Base-by-base conservation (phyloP, 805 yeast genomes). In the Wickerhamomyces pijperi region DNA sequence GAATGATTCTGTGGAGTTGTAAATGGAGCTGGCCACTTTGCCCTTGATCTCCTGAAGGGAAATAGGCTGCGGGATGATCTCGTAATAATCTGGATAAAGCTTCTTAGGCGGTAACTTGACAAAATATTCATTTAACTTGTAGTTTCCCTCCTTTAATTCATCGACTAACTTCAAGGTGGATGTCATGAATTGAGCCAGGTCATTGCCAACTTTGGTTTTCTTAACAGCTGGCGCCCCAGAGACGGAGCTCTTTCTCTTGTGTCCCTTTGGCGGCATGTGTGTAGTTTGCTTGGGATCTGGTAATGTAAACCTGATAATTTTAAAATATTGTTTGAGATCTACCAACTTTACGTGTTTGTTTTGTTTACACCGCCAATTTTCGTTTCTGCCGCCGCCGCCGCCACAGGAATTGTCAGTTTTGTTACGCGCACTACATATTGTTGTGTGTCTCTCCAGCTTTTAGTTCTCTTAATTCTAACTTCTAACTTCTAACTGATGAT, bases 71-170 rank as follows among this genome's bases (percentile, higher is more conserved):
- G 64, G 60, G 39, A 83, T 77, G 35, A 84, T 76, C 39, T 76
- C 63, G 54, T 79, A 84, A 56, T 86, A 87, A 54, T 85, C 94
- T 0, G 95, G 87, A 52, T 82, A 85, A 35, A 73, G 59, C 53
- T 79, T 77, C 47, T 77, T 74, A 19, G 82, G 70, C 7, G 95
- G 96, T 31, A 86, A 65, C 47, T 74, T 77, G 44, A 77, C 56
- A 59, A 87, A 86, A 56, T 75, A 31, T 5, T 6, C 9, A 31
- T 12, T 31, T 15, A 31, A 31, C 13, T 28, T 13, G 16, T 7
- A 13, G 13, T 28, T 15, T 15, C 14, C 7, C n/a, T 28, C 32
- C 16, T 28, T 28, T 6, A 28, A 15, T 28, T 28, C 32, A 6
- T 15, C 14, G 13, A 28, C 7, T 12, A 15, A 28, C 16, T 28